Conservation (phyloP, 106 monocot genomes). For the Gastrodia elata region DNA sequence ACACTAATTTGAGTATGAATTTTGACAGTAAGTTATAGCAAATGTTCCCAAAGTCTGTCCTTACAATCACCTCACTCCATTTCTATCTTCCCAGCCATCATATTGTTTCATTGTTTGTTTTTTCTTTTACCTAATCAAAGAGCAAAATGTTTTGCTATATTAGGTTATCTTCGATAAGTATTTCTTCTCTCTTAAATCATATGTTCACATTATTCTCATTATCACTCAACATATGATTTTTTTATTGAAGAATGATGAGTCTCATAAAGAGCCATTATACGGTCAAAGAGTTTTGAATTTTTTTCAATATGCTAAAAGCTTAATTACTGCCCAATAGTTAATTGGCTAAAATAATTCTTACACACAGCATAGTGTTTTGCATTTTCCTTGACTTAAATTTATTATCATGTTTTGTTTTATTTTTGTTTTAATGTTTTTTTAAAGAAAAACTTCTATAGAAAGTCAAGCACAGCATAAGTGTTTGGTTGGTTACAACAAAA, state of each 20-base stretch:
- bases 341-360: too few species aligned
- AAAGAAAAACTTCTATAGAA: too few species aligned
- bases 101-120: not conserved
- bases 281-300: too few species aligned
- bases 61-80: not conserved
- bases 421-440: too few species aligned
- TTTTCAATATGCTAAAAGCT: too few species aligned
- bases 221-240: too few species aligned
- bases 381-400: not conserved
- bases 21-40: not conserved
- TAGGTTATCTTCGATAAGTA: not conserved
- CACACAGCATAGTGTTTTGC: not conserved
- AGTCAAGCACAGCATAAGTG: too few species aligned
- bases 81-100: not conserved
- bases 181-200: not conserved
- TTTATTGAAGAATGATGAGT: too few species aligned
- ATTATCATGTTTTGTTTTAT: too few species aligned
- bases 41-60: not conserved
- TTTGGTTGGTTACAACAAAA: too few species aligned
- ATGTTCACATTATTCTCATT: not conserved
- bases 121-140: not conserved
- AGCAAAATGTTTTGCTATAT: not conserved
- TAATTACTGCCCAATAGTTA: too few species aligned
- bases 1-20: not conserved
- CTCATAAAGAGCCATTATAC: too few species aligned